A percentile compares a stretch with the other conserved stretches of the same genome.
phyloP scores from a whole-genome alignment of 139 green algal genomes.

The Edaphochlamys debaryana region DNA sequence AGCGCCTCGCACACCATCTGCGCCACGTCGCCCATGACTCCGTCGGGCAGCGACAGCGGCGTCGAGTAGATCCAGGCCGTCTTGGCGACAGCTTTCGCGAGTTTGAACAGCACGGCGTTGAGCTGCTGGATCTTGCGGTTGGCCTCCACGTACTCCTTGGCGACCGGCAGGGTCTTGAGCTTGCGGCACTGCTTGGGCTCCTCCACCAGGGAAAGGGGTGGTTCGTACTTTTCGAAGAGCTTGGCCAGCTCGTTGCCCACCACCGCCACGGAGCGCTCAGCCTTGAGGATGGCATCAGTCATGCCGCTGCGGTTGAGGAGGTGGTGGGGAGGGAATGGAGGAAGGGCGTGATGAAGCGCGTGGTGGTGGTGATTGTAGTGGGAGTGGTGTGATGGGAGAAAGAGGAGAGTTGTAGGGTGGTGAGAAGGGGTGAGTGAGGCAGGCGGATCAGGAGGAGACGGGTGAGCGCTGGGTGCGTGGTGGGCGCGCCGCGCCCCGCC shows the following conservation, averaged over 20 bases:
- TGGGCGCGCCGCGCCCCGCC: too few relatives aligned
- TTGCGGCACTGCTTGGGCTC: conserved; percentile 37
- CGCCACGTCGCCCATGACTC: conserved; percentile 15
- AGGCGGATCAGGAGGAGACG: too few relatives aligned
- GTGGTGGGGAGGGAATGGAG: too few relatives aligned
- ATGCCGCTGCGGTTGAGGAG: too few relatives aligned
- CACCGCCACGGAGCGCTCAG: conserved; percentile 24
- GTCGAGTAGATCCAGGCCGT: conserved; percentile 43
- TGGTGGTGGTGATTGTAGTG: too few relatives aligned
- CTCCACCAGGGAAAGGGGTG: conserved; percentile 34
- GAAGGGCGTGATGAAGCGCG: too few relatives aligned
- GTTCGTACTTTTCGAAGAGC: conserved; percentile 33
- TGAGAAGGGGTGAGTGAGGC: too few relatives aligned
- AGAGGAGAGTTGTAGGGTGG: too few relatives aligned
- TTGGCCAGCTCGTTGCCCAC: conserved; percentile 37
- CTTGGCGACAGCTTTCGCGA: conserved; percentile 37
- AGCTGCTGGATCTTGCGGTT: conserved; percentile 34
- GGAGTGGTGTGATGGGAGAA: too few relatives aligned
- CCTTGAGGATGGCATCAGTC: conserved; percentile 14
- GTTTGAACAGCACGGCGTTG: conserved; percentile 43
- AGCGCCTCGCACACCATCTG: conserved; percentile 41
- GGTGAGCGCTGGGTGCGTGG: too few relatives aligned
- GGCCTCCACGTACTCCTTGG: conserved; percentile 32
- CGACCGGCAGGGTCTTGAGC: conserved; percentile 37
- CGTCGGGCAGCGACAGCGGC: conserved; percentile 32